phyloP scores from a whole-genome alignment of 1,139 yeast genomes.

The Arxiozyma telluris region DNA sequence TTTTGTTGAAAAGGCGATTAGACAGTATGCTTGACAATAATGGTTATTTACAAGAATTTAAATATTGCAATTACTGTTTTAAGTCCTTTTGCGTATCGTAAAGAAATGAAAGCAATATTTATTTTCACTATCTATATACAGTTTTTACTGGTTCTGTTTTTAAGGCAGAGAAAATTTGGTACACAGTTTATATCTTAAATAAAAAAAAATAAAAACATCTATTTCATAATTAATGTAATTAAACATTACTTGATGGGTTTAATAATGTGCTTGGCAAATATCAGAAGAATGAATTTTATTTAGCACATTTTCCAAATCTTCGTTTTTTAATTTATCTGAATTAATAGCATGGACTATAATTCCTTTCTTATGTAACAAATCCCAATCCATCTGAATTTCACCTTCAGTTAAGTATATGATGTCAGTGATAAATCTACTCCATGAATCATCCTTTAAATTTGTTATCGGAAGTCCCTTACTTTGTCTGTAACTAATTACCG shows the following conservation, averaged over 20 bases:
- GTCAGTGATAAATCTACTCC: constrained; percentile 48
- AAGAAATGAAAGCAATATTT: background rate
- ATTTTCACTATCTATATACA: background rate
- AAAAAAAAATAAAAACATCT: too few relatives aligned
- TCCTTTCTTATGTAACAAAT: constrained; percentile 35
- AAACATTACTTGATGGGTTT: background rate
- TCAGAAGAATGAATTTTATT: constrained; percentile 18
- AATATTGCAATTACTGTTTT: constrained; percentile 34
- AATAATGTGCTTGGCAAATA: constrained; percentile 1
- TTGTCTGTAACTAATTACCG: constrained; percentile 14
- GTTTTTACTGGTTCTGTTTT: background rate
- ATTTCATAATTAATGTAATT: too few relatives aligned
- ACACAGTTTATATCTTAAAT: background rate
- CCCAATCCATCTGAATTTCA: constrained; percentile 41
- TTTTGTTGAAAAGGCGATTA: constrained; percentile 46
- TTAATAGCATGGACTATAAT: constrained; percentile 42
- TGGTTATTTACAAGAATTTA: constrained; percentile 13
- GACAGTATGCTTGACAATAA: constrained; percentile 32
- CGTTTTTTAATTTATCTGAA: constrained; percentile 21
- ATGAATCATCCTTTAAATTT: constrained; percentile 11
- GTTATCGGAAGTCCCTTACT: constrained; percentile 4
- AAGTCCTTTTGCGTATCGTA: constrained; percentile 30
- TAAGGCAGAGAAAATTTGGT: background rate
- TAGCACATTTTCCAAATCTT: constrained; percentile 29
- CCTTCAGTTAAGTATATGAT: constrained; percentile 42